These are phyloP conservation scores for Fraxinus platypoda DNA, from an alignment of 305 asterid species.

Conservation along the genomic window DNA sequence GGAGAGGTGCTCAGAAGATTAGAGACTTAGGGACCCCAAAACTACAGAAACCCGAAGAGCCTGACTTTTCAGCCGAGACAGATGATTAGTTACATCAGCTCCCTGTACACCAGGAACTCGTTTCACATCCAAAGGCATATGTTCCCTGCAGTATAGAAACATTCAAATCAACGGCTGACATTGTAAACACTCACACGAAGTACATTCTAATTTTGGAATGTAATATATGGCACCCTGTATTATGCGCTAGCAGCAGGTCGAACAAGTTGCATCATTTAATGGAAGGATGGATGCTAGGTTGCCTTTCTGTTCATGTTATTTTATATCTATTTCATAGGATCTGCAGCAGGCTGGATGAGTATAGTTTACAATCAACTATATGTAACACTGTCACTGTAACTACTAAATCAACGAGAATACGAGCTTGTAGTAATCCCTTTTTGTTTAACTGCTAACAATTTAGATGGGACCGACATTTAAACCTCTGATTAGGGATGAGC, in stretches of 20 bases:
- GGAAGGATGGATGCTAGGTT: background rate
- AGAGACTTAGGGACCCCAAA: conserved; percentile 64
- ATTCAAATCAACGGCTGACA: background rate
- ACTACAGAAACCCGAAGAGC: conserved; percentile 82
- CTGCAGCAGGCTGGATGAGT: background rate
- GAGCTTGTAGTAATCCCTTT: background rate
- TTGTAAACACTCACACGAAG: background rate
- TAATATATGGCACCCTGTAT: too few species aligned
- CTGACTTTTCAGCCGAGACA: conserved; percentile 72
- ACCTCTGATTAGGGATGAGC: background rate
- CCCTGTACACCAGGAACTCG: background rate
- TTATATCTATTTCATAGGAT: background rate
- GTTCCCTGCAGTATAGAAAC: background rate
- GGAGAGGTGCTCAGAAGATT: conserved; percentile 83
- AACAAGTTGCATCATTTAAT: background rate
- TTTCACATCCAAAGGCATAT: background rate
- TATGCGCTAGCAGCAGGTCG: background rate
- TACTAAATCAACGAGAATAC: background rate
- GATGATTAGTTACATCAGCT: conserved; percentile 47
- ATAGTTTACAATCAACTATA: background rate
- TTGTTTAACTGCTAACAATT: background rate
- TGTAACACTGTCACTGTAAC: background rate
- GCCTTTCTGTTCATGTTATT: background rate
- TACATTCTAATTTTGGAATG: background rate
- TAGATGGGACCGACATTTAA: background rate